These are phyloP conservation scores for Botryotinia calthae DNA, from an alignment of 2,329 filamentous ascomycete genomes.

Conservation along the genomic window DNA sequence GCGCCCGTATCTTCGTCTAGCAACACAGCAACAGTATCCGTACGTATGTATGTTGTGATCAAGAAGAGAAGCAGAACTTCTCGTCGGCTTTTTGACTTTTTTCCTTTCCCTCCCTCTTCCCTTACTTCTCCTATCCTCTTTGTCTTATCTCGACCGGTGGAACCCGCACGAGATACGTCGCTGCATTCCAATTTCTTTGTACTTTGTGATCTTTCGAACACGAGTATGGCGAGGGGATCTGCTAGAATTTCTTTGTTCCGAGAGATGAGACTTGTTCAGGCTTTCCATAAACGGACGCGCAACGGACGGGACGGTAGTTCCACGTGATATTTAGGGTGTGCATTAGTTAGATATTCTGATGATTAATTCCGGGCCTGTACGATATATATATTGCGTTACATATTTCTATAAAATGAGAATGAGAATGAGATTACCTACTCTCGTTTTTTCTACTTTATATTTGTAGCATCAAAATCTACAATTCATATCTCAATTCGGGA, in stretches of 20 bases:
- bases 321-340: not conserved
- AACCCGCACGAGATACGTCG: not conserved
- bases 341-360: not conserved
- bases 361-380: not conserved
- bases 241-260: not conserved
- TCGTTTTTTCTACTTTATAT: not conserved
- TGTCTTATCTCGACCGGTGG: not conserved
- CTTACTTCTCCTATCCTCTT: not conserved
- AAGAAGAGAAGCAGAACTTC: not conserved
- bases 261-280: not conserved
- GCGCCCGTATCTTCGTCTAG: not conserved
- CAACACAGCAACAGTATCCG: not conserved
- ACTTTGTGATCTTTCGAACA: not conserved
- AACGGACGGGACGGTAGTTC: too few species aligned
- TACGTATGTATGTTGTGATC: not conserved
- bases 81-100: not conserved
- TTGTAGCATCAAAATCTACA: not conserved
- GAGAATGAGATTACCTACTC: not conserved
- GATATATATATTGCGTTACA: not conserved
- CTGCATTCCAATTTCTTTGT: conserved; percentile 2
- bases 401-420: not conserved
- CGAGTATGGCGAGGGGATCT: not conserved
- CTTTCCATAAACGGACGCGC: not conserved
- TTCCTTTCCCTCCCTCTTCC: not conserved
- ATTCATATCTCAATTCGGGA: not conserved